Percentiles rank a stretch among this genome's conserved stretches.
Evolutionary conservation across 2,329 filamentous ascomycete genomes (phyloP).

Genomic region (Phoma sp.): DNA sequence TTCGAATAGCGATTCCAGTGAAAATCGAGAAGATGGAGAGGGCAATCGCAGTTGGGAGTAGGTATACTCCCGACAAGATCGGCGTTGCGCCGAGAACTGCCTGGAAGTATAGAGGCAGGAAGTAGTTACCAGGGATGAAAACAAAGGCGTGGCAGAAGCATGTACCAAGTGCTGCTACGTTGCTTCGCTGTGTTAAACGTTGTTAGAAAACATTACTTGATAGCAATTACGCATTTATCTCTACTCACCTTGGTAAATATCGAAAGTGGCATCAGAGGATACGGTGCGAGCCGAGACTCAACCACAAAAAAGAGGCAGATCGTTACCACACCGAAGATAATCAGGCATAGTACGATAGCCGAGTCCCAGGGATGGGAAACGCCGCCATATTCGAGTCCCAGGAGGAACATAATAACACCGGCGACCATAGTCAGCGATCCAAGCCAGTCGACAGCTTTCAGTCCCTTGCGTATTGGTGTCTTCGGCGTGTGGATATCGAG

Average conservation of each 20-base stretch:
- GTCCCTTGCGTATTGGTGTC: constrained; percentile 65
- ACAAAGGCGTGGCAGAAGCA: constrained; percentile 77
- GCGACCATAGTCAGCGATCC: constrained; percentile 72
- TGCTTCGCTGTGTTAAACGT: constrained; percentile 51
- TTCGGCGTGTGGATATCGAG: constrained; percentile 71
- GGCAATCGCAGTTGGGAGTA: constrained; percentile 72
- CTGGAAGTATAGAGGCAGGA: constrained; percentile 85
- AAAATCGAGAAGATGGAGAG: constrained; percentile 67
- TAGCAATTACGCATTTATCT: no score
- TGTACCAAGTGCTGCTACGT: constrained; percentile 67
- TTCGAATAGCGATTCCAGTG: constrained; percentile 60
- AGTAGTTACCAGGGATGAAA: constrained; percentile 81
- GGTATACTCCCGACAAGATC: constrained; percentile 74
- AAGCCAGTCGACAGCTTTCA: constrained; percentile 70
- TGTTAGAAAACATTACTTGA: no score
- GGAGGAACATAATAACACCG: constrained; percentile 82
- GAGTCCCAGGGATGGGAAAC: constrained; percentile 76
- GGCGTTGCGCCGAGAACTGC: constrained; percentile 71
- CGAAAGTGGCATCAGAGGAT: constrained; percentile 76
- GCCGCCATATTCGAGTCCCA: constrained; percentile 85
- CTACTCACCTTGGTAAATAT: constrained; percentile 62
- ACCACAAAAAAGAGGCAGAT: constrained; percentile 71
- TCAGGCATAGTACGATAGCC: constrained; percentile 74
- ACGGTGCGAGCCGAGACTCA: constrained; percentile 75
- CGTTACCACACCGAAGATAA: constrained; percentile 72